Conservation (phyloP, 495 filamentous ascomycete species). For the Lichina pygmaea region DNA sequence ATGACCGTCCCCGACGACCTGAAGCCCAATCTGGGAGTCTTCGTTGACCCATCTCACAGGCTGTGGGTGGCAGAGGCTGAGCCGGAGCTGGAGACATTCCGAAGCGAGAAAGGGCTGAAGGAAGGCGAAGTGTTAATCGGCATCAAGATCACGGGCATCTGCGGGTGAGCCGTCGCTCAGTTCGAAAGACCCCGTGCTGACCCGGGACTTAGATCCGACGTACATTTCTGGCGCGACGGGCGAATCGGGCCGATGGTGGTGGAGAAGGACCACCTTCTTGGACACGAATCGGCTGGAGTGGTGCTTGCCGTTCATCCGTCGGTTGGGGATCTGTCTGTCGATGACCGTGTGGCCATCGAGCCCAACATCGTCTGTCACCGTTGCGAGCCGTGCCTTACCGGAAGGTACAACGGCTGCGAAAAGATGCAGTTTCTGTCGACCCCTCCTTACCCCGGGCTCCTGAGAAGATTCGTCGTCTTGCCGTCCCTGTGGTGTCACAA, state of each 20-base stretch:
- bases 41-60: conserved; percentile 3
- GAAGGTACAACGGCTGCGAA: conserved; percentile 23
- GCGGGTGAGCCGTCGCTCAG: conserved; percentile 1
- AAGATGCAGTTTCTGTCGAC: conserved; percentile 16
- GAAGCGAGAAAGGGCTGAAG: conserved; percentile 1
- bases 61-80: conserved; percentile 5
- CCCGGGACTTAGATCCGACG: conserved; percentile 8
- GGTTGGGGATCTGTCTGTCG: conserved; percentile 15
- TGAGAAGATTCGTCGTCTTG: conserved; percentile 2
- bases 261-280: conserved; percentile 18
- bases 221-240: conserved; percentile 20
- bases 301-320: conserved; percentile 18
- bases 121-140: conserved; percentile 2
- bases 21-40: conserved; percentile 4
- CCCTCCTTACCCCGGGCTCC: conserved; percentile 1
- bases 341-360: conserved; percentile 22
- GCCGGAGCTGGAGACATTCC: conserved; percentile 1
- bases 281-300: conserved; percentile 22
- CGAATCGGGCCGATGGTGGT: conserved; percentile 18
- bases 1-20: neutral
- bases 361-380: conserved; percentile 19
- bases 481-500: conserved; percentile 11
- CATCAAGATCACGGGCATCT: conserved; percentile 5
- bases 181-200: neutral
- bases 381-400: conserved; percentile 19